Evolutionary conservation across 495 filamentous ascomycete species (phyloP).

Genomic region (Daldinia bambusicola): DNA sequence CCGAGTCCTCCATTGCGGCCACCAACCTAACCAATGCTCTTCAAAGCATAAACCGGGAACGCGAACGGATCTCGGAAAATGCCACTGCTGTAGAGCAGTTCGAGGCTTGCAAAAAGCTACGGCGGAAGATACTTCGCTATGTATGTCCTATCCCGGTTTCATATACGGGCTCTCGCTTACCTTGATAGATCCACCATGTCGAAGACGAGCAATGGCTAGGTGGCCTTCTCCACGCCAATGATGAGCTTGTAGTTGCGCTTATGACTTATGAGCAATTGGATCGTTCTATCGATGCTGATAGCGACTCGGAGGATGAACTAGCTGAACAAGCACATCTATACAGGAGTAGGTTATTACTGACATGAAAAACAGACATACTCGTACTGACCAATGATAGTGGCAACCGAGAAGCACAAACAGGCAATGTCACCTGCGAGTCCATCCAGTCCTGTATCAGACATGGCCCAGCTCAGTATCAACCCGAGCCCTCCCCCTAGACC

Average conservation of each 20-base stretch:
- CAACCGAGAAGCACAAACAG: slow-evolving; percentile 61
- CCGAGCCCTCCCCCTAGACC: slow-evolving; percentile 50
- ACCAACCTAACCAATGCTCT: slow-evolving; percentile 92
- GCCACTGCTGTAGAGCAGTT: slow-evolving; percentile 77
- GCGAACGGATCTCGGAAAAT: slow-evolving; percentile 87
- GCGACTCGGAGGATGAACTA: slow-evolving; percentile 84
- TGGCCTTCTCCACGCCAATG: slow-evolving; percentile 81
- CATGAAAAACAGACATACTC: neutral
- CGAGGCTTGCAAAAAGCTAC: slow-evolving; percentile 84
- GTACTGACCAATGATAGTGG: slow-evolving; percentile 54
- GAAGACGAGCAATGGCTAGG: slow-evolving; percentile 85
- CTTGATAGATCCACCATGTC: slow-evolving; percentile 75
- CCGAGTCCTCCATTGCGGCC: slow-evolving; percentile 84
- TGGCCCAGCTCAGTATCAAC: slow-evolving; percentile 54
- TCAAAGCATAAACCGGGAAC: slow-evolving; percentile 90
- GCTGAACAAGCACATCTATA: slow-evolving; percentile 66
- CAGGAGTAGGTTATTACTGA: slow-evolving; percentile 52
- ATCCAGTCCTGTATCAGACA: slow-evolving; percentile 47
- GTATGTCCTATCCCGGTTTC: slow-evolving; percentile 52
- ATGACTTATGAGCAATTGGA: slow-evolving; percentile 96
- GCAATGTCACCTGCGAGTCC: slow-evolving; percentile 52
- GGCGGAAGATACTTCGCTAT: slow-evolving; percentile 86
- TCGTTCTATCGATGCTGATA: slow-evolving; percentile 95
- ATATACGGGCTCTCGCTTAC: slow-evolving; percentile 20
- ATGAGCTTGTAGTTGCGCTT: slow-evolving; percentile 87